These are phyloP conservation scores for Apophysomyces trapeziformis DNA, from an alignment of 371 early-diverging fungal species.

Conservation along the genomic window DNA sequence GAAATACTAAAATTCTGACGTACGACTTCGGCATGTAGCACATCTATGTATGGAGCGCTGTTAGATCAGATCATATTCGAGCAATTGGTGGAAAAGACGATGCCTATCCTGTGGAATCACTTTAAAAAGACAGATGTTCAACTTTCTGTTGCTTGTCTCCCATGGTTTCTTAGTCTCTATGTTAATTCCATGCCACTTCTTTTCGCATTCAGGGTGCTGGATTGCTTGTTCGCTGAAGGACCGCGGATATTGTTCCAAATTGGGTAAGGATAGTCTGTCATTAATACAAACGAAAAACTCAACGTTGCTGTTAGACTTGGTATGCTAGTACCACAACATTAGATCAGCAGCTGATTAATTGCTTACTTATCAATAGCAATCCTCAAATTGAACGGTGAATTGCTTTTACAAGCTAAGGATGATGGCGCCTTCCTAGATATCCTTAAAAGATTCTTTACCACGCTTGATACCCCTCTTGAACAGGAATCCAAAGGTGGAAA, in stretches of 20 bases:
- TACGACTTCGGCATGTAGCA: constrained; percentile 49
- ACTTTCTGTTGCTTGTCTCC: constrained; percentile 92
- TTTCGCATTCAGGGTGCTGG: constrained; percentile 88
- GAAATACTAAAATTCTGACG: not conserved
- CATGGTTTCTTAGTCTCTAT: constrained; percentile 96
- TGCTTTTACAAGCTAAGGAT: constrained; percentile 80
- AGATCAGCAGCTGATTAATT: not conserved
- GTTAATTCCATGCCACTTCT: constrained; percentile 92
- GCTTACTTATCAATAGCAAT: constrained; percentile 65
- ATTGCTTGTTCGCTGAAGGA: constrained; percentile 94
- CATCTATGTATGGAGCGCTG: constrained; percentile 96
- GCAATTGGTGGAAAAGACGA: constrained; percentile 75
- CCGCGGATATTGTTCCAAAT: constrained; percentile 93
- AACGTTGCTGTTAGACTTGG: constrained; percentile 16
- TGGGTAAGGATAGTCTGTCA: constrained; percentile 53
- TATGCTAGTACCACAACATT: not conserved
- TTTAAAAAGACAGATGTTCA: constrained; percentile 89
- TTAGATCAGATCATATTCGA: constrained; percentile 96
- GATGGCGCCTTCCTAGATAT: constrained; percentile 91
- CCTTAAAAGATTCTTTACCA: constrained; percentile 74
- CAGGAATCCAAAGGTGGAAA: constrained; percentile 60
- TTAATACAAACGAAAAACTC: not conserved
- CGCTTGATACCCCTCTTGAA: constrained; percentile 71
- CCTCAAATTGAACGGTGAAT: constrained; percentile 91
- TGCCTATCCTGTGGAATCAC: constrained; percentile 81